Evolutionary conservation across 805 yeast species (phyloP), one percentile per base, ranked within the genome.

Genomic region (Cyberlindnera americana): DNA sequence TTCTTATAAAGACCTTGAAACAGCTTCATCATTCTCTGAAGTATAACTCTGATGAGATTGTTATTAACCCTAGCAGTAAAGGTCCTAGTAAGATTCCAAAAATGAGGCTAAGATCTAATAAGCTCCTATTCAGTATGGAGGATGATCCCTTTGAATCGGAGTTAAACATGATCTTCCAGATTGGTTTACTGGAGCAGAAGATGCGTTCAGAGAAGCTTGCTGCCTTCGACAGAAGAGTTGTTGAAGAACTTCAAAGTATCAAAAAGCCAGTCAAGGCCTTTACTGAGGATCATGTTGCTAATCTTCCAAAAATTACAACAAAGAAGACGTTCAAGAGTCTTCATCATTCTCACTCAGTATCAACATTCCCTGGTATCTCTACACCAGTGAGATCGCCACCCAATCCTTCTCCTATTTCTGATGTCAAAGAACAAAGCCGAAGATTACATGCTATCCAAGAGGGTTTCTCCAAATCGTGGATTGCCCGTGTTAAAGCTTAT

Each of bases 141-240:
- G 95, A 86, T 59, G 97, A 91, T 60, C 91, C 95, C 7, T 89
- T 90, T 58, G 98, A 91, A 60, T 68, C 79, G 7, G 81, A 86
- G 50, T 62, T 90, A 33, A 73, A 77, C 17, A 66, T 76, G 53
- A 75, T 82, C 19, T 79, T 73, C 52, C 81, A 81, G 49, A 67
- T 83, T 10, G 95, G 95, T 1, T 36, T 63, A 16, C 43, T 69
- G n/a, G 91, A 81, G 49, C 95, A 87, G 55, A 69, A 66, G 47
- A 65, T 69, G 37, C 68, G 96, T 45, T 35, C 75, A 11, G 75
- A 74, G 18, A 80, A 83, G 43, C 53, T 62, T 19, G 54, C 50
- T 7, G 60, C 68, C 7, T 69, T 73, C 40, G 73, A 73, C 25
- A 54, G 53, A 23, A 60, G 35, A n/a, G 18, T 56, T 14, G 41